Conservation (phyloP, 176 grass and related monocot species). For the Alopecurus myosuroides region DNA sequence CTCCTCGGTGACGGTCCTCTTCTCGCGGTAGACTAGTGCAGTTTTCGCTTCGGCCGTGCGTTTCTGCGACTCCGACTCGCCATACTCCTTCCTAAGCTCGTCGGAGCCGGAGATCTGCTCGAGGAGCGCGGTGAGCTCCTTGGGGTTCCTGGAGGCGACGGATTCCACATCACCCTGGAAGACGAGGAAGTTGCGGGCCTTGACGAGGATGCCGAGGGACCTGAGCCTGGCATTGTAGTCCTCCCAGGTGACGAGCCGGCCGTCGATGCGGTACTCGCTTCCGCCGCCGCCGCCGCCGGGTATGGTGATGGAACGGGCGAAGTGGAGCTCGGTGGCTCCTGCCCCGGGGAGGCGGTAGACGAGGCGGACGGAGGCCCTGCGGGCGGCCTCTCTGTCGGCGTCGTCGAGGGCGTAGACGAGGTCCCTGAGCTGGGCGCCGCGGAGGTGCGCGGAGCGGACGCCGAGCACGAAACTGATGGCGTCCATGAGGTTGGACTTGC, state of each 20-base stretch:
- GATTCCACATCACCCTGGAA: conserved; percentile 98
- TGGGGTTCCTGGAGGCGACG: conserved; percentile 91
- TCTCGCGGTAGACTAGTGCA: conserved; percentile 82
- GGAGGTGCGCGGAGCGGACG: conserved; percentile 78
- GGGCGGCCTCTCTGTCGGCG: conserved; percentile 75
- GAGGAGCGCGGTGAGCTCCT: conserved; percentile 72
- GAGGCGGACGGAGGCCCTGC: conserved; percentile 71
- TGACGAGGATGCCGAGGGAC: conserved; percentile 92
- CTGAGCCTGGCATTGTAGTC: conserved; percentile 79
- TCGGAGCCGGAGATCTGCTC: conserved; percentile 96
- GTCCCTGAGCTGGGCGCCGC: conserved; percentile 84
- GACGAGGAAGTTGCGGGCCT: conserved; percentile 94
- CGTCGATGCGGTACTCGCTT: conserved; percentile 70
- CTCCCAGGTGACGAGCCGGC: conserved; percentile 55
- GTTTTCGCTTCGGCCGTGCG: conserved; percentile 62
- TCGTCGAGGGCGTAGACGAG: conserved; percentile 82
- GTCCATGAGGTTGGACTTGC: conserved; percentile 95
- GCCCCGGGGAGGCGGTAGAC: conserved; percentile 44
- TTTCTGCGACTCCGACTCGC: conserved; percentile 62
- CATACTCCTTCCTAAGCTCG: conserved; percentile 78
- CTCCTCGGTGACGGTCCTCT: conserved; percentile 71
- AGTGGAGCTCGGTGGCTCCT: conserved; percentile 48
- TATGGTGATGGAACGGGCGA: conserved; percentile 53
- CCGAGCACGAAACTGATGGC: conserved; percentile 94
- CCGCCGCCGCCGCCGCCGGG: conserved; percentile 37